phyloP scores from a whole-genome alignment of 192 early-diverging fungal genomes.

The Piromyces finnis region DNA sequence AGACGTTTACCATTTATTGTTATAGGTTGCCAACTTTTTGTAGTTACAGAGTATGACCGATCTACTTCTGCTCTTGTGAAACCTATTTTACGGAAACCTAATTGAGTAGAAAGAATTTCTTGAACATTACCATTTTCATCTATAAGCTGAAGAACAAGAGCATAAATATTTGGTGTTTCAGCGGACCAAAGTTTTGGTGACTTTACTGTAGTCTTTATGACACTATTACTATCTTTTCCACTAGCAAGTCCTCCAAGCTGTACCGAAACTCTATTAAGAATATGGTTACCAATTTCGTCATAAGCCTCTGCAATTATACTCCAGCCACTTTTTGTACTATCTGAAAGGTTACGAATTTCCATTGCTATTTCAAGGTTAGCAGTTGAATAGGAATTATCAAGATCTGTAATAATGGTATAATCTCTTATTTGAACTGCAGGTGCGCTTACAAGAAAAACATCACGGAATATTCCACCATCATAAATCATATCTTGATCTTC shows the following conservation, averaged over 20 bases:
- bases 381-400: not conserved
- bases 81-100: not conserved
- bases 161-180: not conserved
- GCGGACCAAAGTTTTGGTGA: not conserved
- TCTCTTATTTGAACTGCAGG: not conserved
- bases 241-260: not conserved
- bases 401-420: not conserved
- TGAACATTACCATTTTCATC: not conserved
- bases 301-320: not conserved
- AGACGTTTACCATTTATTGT: not conserved
- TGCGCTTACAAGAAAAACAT: not conserved
- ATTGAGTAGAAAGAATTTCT: not conserved
- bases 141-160: not conserved
- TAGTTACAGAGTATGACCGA: not conserved
- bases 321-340: not conserved
- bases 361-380: not conserved
- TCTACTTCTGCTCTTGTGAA: not conserved
- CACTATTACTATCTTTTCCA: not conserved
- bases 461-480: not conserved
- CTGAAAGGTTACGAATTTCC: not conserved
- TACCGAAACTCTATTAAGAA: not conserved
- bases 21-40: not conserved
- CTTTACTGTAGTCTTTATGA: not conserved
- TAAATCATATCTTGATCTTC: not conserved
- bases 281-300: not conserved